A percentile compares a stretch with the other conserved stretches of the same genome.
Conservation (phyloP, 176 grass and related monocot genomes). For the Urochloa ruziziensis region DNA sequence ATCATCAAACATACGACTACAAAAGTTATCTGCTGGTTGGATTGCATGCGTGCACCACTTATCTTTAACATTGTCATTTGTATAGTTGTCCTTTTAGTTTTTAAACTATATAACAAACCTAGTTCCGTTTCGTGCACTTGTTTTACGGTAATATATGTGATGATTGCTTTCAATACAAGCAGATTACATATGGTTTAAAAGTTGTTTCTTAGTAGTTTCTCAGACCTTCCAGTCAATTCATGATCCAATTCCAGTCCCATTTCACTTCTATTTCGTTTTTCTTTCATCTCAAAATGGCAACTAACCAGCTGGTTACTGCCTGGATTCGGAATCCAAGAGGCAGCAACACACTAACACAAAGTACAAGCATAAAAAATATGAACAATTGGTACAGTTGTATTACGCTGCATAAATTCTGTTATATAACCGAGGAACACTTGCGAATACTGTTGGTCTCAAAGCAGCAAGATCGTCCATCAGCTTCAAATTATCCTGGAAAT, state of each 20-base stretch:
- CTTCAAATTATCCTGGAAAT: conserved; percentile 90
- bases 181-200: too few species aligned
- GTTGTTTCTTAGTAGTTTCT: not conserved
- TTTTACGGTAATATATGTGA: too few species aligned
- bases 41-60: too few species aligned
- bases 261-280: not conserved
- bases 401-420: conserved; percentile 97
- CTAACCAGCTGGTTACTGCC: not conserved
- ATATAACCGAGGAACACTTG: conserved; percentile 83
- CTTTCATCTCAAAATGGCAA: not conserved
- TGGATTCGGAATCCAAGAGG: not conserved
- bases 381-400: conserved; percentile 28
- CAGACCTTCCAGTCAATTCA: not conserved
- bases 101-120: too few species aligned
- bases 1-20: not conserved
- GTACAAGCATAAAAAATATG: not conserved
- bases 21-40: not conserved
- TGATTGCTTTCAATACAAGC: too few species aligned
- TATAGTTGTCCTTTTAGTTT: too few species aligned
- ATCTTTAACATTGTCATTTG: too few species aligned
- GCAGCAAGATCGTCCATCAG: conserved; percentile 92
- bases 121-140: too few species aligned
- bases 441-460: conserved; percentile 87
- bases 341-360: not conserved
- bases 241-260: not conserved